These are phyloP conservation scores for Colletotrichum graminicola DNA, from an alignment of 2,329 filamentous ascomycete species.

Conservation along the genomic window DNA sequence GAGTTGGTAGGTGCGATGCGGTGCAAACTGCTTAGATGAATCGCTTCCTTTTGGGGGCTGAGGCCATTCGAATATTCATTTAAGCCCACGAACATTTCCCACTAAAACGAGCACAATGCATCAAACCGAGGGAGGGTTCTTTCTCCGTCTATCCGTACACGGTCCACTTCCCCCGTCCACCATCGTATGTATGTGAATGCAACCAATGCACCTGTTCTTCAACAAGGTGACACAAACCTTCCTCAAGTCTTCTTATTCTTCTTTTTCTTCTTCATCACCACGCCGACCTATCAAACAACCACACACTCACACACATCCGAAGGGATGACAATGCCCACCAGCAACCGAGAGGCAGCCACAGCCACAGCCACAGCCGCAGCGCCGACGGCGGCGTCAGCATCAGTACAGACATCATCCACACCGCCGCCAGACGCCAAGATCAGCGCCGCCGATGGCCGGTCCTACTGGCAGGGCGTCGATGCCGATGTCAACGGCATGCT, in stretches of 20 bases:
- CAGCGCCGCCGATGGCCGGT: conserved; percentile 51
- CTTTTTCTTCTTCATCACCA: conserved; percentile 29
- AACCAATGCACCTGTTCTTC: conserved; percentile 39
- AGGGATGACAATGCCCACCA: conserved; percentile 18
- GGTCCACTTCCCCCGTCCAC: background rate
- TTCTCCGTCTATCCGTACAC: too few relatives aligned
- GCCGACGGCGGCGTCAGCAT: conserved; percentile 5
- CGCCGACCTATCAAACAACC: conserved; percentile 17
- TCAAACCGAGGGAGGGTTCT: conserved; percentile 5
- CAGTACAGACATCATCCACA: conserved; percentile 27
- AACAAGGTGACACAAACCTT: conserved; percentile 35
- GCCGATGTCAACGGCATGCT: conserved; percentile 79
- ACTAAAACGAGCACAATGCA: background rate
- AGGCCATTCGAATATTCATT: background rate
- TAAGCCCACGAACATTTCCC: background rate
- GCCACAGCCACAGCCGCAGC: conserved; percentile 19
- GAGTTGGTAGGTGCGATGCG: conserved; percentile 4
- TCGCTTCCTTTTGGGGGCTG: background rate
- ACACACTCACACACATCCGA: conserved; percentile 18
- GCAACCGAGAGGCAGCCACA: conserved; percentile 9
- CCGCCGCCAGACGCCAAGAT: conserved; percentile 52
- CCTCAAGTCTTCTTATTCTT: conserved; percentile 26
- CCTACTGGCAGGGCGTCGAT: conserved; percentile 62
- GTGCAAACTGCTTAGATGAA: background rate
- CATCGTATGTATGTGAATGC: conserved; percentile 4